phyloP scores from a whole-genome alignment of 768 basidiomycete genomes.

The Panellus pusillus region DNA sequence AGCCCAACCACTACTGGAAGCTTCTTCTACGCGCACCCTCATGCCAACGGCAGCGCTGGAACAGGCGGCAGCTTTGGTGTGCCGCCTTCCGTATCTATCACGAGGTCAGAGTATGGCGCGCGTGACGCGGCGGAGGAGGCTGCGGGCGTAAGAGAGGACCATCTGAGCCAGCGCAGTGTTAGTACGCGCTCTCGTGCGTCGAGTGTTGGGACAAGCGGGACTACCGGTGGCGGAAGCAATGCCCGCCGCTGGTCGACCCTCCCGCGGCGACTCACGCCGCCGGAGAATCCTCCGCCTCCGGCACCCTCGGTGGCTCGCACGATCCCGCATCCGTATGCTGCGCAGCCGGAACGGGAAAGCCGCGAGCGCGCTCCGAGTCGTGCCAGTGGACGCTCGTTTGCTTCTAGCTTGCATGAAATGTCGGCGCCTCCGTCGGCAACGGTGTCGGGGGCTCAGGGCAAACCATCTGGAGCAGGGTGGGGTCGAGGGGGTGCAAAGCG shows the following conservation, averaged over 20 bases:
- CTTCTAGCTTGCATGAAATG: background rate
- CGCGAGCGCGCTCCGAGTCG: slow-evolving; percentile 11
- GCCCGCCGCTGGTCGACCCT: slow-evolving; percentile 18
- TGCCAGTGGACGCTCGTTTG: slow-evolving; percentile 7
- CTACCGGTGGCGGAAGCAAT: background rate
- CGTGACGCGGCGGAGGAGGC: background rate
- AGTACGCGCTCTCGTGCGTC: slow-evolving; percentile 12
- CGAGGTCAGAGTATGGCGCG: background rate
- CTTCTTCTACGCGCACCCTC: slow-evolving; percentile 21
- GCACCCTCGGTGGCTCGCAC: background rate
- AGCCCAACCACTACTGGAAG: slow-evolving; percentile 18
- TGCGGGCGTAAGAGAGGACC: background rate
- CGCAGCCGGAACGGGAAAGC: background rate
- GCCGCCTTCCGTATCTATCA: background rate
- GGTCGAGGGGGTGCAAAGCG: slow-evolving; percentile 3
- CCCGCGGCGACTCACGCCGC: slow-evolving; percentile 15
- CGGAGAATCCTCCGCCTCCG: slow-evolving; percentile 7
- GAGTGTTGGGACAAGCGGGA: slow-evolving; percentile 5
- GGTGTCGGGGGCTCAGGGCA: background rate
- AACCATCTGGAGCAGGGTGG: background rate
- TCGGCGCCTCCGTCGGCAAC: background rate
- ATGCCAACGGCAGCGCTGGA: slow-evolving; percentile 23
- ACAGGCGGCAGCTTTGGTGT: slow-evolving; percentile 20
- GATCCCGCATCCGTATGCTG: slow-evolving; percentile 22
- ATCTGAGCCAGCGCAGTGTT: slow-evolving; percentile 10